Percentiles rank a stretch among this genome's conserved stretches.
These are phyloP conservation scores for Collybia sp. DNA, from an alignment of 768 basidiomycete species.

Conservation along the genomic window DNA sequence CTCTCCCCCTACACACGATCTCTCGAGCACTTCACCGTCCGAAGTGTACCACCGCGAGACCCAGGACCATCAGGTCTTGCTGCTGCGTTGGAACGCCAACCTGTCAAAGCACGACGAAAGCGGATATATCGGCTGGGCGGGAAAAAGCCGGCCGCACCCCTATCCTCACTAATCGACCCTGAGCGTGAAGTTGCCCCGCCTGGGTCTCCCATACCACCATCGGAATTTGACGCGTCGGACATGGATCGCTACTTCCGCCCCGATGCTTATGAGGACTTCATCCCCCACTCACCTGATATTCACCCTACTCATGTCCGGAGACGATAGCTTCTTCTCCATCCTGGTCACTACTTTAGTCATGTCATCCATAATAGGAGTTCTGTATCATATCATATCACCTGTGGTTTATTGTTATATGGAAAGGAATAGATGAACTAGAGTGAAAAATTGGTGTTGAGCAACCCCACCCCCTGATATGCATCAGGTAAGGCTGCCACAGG, in stretches of 20 bases:
- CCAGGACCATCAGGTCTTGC: conserved; percentile 15
- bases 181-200: conserved; percentile 10
- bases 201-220: conserved; percentile 24
- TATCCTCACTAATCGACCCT: conserved; percentile 1
- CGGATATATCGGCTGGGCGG: conserved; percentile 62
- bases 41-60: conserved; percentile 71
- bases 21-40: conserved; percentile 87
- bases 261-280: conserved; percentile 16
- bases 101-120: conserved; percentile 73
- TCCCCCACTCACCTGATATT: conserved; percentile 8
- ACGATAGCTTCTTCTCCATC: conserved; percentile 9
- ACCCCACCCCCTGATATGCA: neutral
- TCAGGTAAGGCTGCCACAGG: neutral
- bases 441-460: neutral
- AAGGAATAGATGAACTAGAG: too few relatives aligned
- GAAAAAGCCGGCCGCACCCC: conserved; percentile 13
- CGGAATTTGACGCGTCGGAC: conserved; percentile 61
- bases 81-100: conserved; percentile 36
- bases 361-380: too few relatives aligned
- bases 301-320: conserved; percentile 16
- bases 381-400: neutral
- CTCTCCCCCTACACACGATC: conserved; percentile 91
- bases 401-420: neutral
- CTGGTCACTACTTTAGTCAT: too few relatives aligned
- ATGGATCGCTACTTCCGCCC: conserved; percentile 71